A percentile compares a stretch with the other conserved stretches of the same genome.
Evolutionary conservation across 2,329 filamentous ascomycete species (phyloP).

Genomic region (Hypoxylon rubiginosum): DNA sequence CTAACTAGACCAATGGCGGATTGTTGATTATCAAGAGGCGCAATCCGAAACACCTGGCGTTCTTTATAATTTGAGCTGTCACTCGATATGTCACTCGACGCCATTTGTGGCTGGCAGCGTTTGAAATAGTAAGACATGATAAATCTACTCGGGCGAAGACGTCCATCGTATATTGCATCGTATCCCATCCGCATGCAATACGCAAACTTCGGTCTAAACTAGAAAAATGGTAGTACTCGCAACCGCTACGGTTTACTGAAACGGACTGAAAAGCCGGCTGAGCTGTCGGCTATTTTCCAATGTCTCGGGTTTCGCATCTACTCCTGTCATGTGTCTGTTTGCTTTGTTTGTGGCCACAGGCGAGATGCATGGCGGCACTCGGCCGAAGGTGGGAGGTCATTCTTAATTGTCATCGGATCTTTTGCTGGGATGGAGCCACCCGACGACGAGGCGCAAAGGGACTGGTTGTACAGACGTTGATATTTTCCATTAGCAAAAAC

Average conservation of each 20-base stretch:
- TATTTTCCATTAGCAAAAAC: background rate
- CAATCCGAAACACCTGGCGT: conserved; percentile 4
- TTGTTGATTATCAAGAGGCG: conserved; percentile 1
- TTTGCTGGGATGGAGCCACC: background rate
- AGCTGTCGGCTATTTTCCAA: conserved; percentile 28
- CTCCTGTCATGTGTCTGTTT: conserved; percentile 6
- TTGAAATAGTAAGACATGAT: background rate
- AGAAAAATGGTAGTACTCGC: conserved; percentile 7
- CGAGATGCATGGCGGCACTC: conserved; percentile 35
- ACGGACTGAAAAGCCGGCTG: conserved; percentile 16
- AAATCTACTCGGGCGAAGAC: conserved; percentile 1
- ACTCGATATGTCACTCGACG: background rate
- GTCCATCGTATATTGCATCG: background rate
- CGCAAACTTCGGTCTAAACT: background rate
- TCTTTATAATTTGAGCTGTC: background rate
- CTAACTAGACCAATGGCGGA: conserved; percentile 5
- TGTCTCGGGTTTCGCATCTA: conserved; percentile 29
- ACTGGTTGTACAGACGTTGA: conserved; percentile 12
- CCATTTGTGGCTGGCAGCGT: conserved; percentile 16
- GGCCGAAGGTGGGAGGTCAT: conserved; percentile 27
- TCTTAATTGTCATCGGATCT: background rate
- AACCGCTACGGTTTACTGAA: conserved; percentile 27
- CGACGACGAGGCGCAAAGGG: background rate
- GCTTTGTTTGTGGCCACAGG: conserved; percentile 32
- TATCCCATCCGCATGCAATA: background rate